Evolutionary conservation across 176 grass and related monocot genomes (phyloP).

Genomic region (Zoysia japonica): DNA sequence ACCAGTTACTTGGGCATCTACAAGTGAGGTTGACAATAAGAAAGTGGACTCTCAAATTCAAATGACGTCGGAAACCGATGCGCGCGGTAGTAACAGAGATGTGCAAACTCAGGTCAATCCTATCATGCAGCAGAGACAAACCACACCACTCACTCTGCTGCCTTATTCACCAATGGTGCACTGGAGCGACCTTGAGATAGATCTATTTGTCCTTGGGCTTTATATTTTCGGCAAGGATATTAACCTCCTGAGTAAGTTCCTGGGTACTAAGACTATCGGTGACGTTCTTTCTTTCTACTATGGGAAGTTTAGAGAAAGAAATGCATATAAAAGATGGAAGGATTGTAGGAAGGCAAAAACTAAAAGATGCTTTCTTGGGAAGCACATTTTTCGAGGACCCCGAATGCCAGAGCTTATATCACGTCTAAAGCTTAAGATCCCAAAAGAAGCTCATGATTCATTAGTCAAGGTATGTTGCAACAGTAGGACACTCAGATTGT

Average conservation of each 20-base stretch:
- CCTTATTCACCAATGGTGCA: constrained; percentile 47
- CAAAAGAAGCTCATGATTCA: constrained; percentile 59
- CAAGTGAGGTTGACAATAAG: constrained; percentile 17
- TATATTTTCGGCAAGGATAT: constrained; percentile 92
- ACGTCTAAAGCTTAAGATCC: constrained; percentile 57
- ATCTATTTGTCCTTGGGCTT: constrained; percentile 76
- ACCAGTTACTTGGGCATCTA: constrained; percentile 57
- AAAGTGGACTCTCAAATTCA: constrained; percentile 33
- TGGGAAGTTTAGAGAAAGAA: constrained; percentile 60
- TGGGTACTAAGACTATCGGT: constrained; percentile 62
- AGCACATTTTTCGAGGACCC: constrained; percentile 78
- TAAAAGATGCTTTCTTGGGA: constrained; percentile 76
- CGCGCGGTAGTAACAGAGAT: background rate
- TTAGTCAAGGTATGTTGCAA: constrained; percentile 64
- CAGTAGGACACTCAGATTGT: background rate
- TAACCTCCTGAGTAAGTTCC: constrained; percentile 50
- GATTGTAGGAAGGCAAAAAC: constrained; percentile 61
- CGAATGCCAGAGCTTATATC: constrained; percentile 74
- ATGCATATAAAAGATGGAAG: constrained; percentile 48
- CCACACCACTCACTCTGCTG: constrained; percentile 45
- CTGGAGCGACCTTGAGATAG: constrained; percentile 63
- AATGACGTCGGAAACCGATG: constrained; percentile 24
- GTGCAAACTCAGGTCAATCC: constrained; percentile 35
- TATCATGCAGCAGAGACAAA: constrained; percentile 27
- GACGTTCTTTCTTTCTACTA: constrained; percentile 76